A percentile compares a stretch with the other conserved stretches of the same genome.
Evolutionary conservation across 306 rosid species (phyloP).

Genomic region (Ceratonia siliqua): DNA sequence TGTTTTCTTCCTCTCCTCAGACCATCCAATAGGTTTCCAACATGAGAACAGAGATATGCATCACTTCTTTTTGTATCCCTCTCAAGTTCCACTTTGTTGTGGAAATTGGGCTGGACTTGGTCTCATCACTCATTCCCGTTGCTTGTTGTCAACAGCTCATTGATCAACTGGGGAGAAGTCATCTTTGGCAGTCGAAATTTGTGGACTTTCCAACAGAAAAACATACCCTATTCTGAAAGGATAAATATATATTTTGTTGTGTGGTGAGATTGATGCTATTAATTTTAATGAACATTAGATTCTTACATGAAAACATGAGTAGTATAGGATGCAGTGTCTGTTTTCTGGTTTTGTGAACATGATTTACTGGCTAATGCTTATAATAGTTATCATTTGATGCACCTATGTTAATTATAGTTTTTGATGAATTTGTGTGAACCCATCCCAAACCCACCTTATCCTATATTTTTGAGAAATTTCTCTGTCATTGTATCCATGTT

Average conservation of each 20-base stretch:
- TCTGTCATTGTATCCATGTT: no score
- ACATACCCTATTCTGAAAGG: background rate
- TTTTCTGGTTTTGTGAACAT: background rate
- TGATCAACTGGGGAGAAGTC: no score
- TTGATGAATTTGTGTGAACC: no score
- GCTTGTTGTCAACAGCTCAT: no score
- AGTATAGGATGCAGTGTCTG: background rate
- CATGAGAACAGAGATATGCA: background rate
- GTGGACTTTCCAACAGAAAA: background rate
- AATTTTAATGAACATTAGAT: background rate
- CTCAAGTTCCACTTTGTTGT: background rate
- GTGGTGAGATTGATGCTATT: background rate
- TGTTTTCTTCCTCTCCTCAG: background rate
- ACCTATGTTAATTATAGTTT: no score
- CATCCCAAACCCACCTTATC: no score
- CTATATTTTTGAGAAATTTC: no score
- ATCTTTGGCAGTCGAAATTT: background rate
- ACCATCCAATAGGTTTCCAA: background rate
- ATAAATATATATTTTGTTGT: background rate
- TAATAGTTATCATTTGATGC: background rate
- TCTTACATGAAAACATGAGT: background rate
- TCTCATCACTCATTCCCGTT: background rate
- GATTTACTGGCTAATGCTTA: background rate
- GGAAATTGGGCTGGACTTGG: background rate
- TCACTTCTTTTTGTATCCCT: background rate